Percentiles rank a stretch among this genome's conserved stretches.
Evolutionary conservation across 257 asterid species (phyloP).

Genomic region (Gynochthodes officinalis): DNA sequence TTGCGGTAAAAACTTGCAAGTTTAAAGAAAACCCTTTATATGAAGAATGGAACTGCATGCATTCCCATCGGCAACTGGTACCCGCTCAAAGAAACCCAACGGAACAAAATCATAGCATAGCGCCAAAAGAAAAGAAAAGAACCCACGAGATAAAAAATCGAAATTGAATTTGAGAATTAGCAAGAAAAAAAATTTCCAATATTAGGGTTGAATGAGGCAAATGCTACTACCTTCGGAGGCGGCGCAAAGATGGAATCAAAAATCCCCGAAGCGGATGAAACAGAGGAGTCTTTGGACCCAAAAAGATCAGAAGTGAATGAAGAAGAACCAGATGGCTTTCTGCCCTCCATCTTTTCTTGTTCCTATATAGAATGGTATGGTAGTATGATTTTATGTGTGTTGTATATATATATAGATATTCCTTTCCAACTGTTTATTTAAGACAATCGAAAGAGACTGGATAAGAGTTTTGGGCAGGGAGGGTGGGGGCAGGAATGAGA

Average conservation of each 20-base stretch:
- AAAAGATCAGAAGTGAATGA: slow-evolving; percentile 87
- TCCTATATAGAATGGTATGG: not conserved
- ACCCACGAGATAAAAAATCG: not conserved
- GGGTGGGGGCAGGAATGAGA: slow-evolving; percentile 13
- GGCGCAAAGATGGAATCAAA: slow-evolving; percentile 68
- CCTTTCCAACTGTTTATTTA: not conserved
- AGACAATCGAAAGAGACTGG: not conserved
- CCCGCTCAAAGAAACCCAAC: not conserved
- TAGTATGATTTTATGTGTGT: not conserved
- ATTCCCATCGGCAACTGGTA: not conserved
- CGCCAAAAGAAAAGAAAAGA: not conserved
- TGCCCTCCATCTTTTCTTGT: slow-evolving; percentile 52
- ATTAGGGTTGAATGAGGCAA: not conserved
- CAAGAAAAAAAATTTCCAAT: slow-evolving; percentile 3
- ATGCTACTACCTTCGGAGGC: slow-evolving; percentile 48
- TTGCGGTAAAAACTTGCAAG: not conserved
- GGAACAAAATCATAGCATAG: slow-evolving; percentile 1
- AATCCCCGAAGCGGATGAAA: slow-evolving; percentile 50
- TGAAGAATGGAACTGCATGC: slow-evolving; percentile 13
- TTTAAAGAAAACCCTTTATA: not conserved
- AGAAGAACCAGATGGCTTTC: slow-evolving; percentile 60
- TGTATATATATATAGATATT: not conserved
- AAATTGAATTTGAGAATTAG: slow-evolving; percentile 6
- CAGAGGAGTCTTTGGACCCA: slow-evolving; percentile 57
- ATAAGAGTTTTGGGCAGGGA: too few species aligned